phyloP scores from a whole-genome alignment of 495 filamentous ascomycete genomes.

The Bathelium albidoporum region DNA sequence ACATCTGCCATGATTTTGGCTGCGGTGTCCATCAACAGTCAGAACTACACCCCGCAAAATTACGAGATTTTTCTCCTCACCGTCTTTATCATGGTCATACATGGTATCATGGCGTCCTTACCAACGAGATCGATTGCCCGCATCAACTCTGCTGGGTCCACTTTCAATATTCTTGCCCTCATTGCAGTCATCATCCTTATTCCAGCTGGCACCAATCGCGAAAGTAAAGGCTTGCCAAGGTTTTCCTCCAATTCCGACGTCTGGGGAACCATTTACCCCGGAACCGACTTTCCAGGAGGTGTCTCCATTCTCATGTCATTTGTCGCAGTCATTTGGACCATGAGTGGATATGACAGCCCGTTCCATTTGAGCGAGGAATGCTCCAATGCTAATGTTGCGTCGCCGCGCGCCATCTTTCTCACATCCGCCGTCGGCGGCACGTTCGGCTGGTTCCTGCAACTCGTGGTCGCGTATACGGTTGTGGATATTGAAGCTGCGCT shows the following conservation, averaged over 20 bases:
- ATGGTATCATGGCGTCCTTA: constrained; percentile 62
- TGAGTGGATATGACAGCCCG: constrained; percentile 61
- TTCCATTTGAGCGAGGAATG: constrained; percentile 74
- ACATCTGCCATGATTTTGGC: constrained; percentile 65
- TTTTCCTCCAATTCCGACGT: constrained; percentile 54
- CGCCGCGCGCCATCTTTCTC: constrained; percentile 67
- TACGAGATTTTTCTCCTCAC: constrained; percentile 68
- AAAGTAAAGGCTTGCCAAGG: constrained; percentile 42
- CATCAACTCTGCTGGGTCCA: constrained; percentile 67
- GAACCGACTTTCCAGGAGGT: constrained; percentile 61
- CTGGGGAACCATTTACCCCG: constrained; percentile 60
- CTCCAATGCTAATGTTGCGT: constrained; percentile 63
- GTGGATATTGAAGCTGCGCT: constrained; percentile 53
- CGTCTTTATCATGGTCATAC: constrained; percentile 57
- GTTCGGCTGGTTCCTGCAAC: constrained; percentile 65
- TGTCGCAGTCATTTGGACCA: constrained; percentile 56
- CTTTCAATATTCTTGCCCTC: constrained; percentile 62
- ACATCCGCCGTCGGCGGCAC: constrained; percentile 58
- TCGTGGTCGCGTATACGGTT: constrained; percentile 74
- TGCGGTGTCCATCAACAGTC: constrained; percentile 56
- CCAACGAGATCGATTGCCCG: constrained; percentile 64
- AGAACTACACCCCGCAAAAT: constrained; percentile 49
- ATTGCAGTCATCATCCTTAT: constrained; percentile 60
- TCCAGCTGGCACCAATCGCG: constrained; percentile 46
- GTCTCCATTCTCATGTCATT: constrained; percentile 70